These are phyloP conservation scores for Calophaca sinica DNA, from an alignment of 306 rosid species.

Conservation along the genomic window DNA sequence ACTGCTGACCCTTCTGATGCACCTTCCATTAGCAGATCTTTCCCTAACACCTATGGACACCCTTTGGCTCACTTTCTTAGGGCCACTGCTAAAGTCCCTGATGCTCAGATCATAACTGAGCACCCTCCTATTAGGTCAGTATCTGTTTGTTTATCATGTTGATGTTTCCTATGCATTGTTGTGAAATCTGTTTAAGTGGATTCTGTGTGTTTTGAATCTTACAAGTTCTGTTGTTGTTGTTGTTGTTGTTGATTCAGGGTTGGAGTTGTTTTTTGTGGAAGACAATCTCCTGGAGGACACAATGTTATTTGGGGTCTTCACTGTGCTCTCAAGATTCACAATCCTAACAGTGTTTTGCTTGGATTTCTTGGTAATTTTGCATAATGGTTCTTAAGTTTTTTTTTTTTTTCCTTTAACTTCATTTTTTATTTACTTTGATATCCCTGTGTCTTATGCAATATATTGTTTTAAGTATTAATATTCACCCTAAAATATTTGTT, in stretches of 20 bases:
- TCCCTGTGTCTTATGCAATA: conserved; percentile 1
- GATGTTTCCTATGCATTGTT: conserved; percentile 29
- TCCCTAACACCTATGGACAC: conserved; percentile 83
- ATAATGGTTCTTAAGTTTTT: background rate
- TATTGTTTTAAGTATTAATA: background rate
- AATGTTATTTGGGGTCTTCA: conserved; percentile 95
- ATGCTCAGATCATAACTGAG: conserved; percentile 90
- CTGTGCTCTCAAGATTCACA: conserved; percentile 82
- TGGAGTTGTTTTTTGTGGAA: conserved; percentile 91
- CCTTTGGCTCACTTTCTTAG: conserved; percentile 99
- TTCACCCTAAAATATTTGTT: conserved; percentile 17
- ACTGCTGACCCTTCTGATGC: conserved; percentile 80
- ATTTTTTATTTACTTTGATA: conserved; percentile 20
- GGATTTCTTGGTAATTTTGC: conserved; percentile 83
- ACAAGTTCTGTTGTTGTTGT: conserved; percentile 10
- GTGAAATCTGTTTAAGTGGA: conserved; percentile 28
- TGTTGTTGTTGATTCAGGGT: conserved; percentile 63
- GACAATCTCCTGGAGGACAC: conserved; percentile 99
- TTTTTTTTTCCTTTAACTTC: background rate
- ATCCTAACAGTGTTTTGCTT: conserved; percentile 71
- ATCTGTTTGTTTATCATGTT: background rate
- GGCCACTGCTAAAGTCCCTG: conserved; percentile 87
- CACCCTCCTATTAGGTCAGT: conserved; percentile 75
- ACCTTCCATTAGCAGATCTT: conserved; percentile 62
- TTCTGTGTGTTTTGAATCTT: conserved; percentile 39